Conservation (phyloP, 2,329 filamentous ascomycete species). For the Xylariomycetidae sp. region DNA sequence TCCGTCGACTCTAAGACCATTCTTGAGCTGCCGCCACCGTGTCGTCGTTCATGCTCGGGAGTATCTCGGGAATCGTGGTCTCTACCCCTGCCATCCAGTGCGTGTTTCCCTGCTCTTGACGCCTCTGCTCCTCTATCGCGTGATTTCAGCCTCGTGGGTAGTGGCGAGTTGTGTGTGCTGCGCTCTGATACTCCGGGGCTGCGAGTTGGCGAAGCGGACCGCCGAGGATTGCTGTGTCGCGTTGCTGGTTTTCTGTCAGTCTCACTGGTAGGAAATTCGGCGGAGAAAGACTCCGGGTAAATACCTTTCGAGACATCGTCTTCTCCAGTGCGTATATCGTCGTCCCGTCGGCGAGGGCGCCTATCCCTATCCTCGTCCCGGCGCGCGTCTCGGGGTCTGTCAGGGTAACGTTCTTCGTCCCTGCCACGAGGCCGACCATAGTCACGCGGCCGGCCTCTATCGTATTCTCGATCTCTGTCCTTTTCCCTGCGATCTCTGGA, state of each 20-base stretch:
- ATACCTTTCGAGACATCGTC: constrained; percentile 14
- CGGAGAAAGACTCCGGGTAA: too few relatives aligned
- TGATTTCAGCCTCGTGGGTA: constrained; percentile 24
- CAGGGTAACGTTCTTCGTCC: constrained; percentile 10
- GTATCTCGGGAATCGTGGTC: constrained; percentile 11
- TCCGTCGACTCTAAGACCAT: constrained; percentile 7
- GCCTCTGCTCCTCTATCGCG: constrained; percentile 13
- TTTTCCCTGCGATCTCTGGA: constrained; percentile 31
- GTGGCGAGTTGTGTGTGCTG: constrained; percentile 20
- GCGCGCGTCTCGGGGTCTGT: constrained; percentile 11
- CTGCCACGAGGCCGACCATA: constrained; percentile 8
- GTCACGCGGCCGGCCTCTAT: constrained; percentile 25
- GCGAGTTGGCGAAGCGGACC: constrained; percentile 15
- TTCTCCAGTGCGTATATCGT: constrained; percentile 14
- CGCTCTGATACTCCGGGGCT: constrained; percentile 15
- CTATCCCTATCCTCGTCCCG: constrained; percentile 12
- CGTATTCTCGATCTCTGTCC: constrained; percentile 33
- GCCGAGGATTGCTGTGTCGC: constrained; percentile 16
- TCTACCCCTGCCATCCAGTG: constrained; percentile 21
- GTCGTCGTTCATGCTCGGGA: constrained; percentile 18
- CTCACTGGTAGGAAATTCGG: too few relatives aligned
- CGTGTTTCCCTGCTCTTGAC: constrained; percentile 30
- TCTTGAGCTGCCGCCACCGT: constrained; percentile 9
- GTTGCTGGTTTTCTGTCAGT: constrained; percentile 14
- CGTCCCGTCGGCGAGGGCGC: constrained; percentile 9